Base-by-base conservation (phyloP, 202 grass and related monocot genomes). In the Digitaria exilis region DNA sequence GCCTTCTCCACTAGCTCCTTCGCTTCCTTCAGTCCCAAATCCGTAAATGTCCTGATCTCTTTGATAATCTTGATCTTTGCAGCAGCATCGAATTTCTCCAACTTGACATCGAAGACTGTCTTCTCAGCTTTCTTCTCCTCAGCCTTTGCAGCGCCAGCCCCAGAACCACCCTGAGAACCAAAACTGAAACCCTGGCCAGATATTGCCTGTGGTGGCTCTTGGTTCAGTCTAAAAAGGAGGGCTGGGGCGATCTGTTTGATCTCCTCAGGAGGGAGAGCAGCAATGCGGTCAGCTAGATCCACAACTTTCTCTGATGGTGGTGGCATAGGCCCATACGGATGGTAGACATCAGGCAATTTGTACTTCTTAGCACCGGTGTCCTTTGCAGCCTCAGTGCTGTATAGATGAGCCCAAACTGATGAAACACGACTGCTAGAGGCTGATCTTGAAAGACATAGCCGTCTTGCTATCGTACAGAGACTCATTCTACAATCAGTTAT, bases 1-100 rank as follows among this genome's bases (percentile, higher is more conserved):
- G 78, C 87, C 80, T 98, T 98, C 83, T 98, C 96, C 49, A 96
- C 96, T 13, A 98, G 52, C 28, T 98, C 96, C 80, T 98, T 98
- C 0, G 96, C 96, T 43, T 98, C 96, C 65, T 96, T 98, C 85
- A 98, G 45, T 19, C 96, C 96, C 48, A 98, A 80, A 92, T 83
- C 90, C 0, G 96, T 98, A 64, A 98, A 96, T 43, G 91, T 88
- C 74, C 96, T 87, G 78, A 98, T 92, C 87, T 98, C 96, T 82
- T 98, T 98, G 55, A 98, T 98, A 69, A 98, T 94, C 89, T 98
- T 98, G 67, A 98, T 98, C 81, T 98, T 98, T 4, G 92, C 83
- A 75, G 96, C 87, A 62, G 96, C 77, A 14, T 98, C 96, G 28
- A 96, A 98, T 68, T 98, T 98, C 89, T 98, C 96, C 81, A 98